Conservation (phyloP, 495 filamentous ascomycete genomes). For the Lichenothelia convexa region DNA sequence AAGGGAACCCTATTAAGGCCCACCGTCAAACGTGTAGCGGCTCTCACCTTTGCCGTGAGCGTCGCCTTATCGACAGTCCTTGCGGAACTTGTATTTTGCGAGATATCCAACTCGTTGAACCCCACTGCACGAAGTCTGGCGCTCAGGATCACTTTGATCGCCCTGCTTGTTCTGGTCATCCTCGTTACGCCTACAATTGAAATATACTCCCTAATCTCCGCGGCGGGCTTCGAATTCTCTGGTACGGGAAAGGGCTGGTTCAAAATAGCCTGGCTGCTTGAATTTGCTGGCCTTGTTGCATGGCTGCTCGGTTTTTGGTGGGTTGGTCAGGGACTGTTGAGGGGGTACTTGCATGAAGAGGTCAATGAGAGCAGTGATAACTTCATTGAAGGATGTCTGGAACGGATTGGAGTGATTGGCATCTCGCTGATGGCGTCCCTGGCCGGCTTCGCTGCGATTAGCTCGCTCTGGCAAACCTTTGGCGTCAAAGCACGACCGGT, state of each 20-base stretch:
- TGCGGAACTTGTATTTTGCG: conserved; percentile 56
- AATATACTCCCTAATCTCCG: conserved; percentile 44
- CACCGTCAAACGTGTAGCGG: conserved; percentile 29
- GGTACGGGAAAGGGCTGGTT: conserved; percentile 28
- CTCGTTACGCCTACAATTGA: conserved; percentile 53
- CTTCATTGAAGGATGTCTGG: conserved; percentile 53
- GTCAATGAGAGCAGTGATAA: conserved; percentile 20
- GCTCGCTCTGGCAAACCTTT: conserved; percentile 65
- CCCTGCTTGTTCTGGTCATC: conserved; percentile 46
- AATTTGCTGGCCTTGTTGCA: conserved; percentile 33
- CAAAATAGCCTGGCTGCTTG: conserved; percentile 36
- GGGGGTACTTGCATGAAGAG: conserved; percentile 22
- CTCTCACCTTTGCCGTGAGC: conserved; percentile 47
- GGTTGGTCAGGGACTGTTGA: conserved; percentile 45
- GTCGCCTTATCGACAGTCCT: conserved; percentile 56
- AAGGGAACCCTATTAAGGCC: conserved; percentile 24
- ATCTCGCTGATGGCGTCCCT: conserved; percentile 67
- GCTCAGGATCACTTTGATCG: conserved; percentile 43
- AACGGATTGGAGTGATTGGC: conserved; percentile 62
- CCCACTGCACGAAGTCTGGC: conserved; percentile 39
- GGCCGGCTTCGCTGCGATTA: conserved; percentile 66
- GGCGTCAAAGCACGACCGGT: conserved; percentile 34
- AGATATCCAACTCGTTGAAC: conserved; percentile 55
- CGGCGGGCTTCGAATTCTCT: conserved; percentile 38
- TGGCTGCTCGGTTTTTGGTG: conserved; percentile 64